phyloP scores from a whole-genome alignment of 2,329 filamentous ascomycete species.

The Shiraia bambusicola region DNA sequence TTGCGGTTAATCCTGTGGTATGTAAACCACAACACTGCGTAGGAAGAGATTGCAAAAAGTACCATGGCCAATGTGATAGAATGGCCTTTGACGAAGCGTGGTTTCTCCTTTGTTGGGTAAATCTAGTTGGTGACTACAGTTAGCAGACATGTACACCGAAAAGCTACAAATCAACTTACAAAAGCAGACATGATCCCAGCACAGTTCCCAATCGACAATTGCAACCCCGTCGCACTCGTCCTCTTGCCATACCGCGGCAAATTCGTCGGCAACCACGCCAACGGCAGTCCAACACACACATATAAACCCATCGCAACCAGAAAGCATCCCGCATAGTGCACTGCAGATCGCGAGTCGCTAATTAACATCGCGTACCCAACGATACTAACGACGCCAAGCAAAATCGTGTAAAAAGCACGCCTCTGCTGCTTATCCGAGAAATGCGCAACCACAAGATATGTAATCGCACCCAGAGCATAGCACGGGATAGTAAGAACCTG shows the following conservation, averaged over 20 bases:
- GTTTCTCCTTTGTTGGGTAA: constrained; percentile 49
- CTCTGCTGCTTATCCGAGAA: constrained; percentile 68
- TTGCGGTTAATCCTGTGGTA: constrained; percentile 42
- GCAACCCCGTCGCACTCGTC: constrained; percentile 69
- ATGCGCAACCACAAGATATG: constrained; percentile 66
- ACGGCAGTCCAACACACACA: constrained; percentile 56
- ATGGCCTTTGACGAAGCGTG: constrained; percentile 55
- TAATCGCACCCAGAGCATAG: constrained; percentile 70
- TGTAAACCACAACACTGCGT: constrained; percentile 43
- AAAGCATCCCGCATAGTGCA: constrained; percentile 75
- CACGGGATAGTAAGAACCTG: constrained; percentile 79
- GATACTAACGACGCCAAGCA: constrained; percentile 64
- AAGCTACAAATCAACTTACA: constrained; percentile 45
- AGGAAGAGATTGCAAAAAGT: constrained; percentile 42
- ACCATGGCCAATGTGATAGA: constrained; percentile 55
- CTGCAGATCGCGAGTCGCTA: constrained; percentile 59
- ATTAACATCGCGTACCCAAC: constrained; percentile 70
- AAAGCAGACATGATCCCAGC: constrained; percentile 75
- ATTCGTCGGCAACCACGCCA: constrained; percentile 66
- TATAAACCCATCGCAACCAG: constrained; percentile 75
- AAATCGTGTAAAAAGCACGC: constrained; percentile 64
- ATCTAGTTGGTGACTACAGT: constrained; percentile 43
- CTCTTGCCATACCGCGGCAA: constrained; percentile 74
- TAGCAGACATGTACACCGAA: constrained; percentile 2
- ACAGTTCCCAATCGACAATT: constrained; percentile 69